Percentiles rank a stretch among this genome's conserved stretches.
Conservation (phyloP, 2,329 filamentous ascomycete genomes). For the Elsinoe perseae region DNA sequence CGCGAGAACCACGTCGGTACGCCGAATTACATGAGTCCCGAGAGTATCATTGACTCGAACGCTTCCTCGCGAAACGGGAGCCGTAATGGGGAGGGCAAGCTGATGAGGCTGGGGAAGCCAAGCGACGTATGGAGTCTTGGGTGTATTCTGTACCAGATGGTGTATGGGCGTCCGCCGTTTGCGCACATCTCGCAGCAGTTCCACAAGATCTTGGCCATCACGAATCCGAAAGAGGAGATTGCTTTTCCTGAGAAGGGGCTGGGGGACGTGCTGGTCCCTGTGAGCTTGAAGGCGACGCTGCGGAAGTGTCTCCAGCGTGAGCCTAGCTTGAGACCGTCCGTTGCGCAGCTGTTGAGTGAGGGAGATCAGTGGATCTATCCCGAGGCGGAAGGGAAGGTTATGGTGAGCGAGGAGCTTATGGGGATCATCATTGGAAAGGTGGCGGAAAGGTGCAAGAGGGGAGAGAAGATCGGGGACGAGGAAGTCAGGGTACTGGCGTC, state of each 20-base stretch:
- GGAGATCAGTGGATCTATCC: slow-evolving; percentile 53
- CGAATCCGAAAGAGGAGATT: slow-evolving; percentile 67
- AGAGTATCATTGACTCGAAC: slow-evolving; percentile 84
- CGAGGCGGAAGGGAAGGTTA: slow-evolving; percentile 41
- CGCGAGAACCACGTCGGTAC: slow-evolving; percentile 92
- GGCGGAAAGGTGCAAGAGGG: slow-evolving; percentile 50
- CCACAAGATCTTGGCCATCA: slow-evolving; percentile 77
- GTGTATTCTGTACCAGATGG: slow-evolving; percentile 96
- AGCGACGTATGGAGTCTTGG: slow-evolving; percentile 94
- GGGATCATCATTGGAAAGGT: slow-evolving; percentile 53
- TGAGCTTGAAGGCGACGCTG: slow-evolving; percentile 49
- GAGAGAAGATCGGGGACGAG: slow-evolving; percentile 46
- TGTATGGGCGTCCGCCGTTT: slow-evolving; percentile 93
- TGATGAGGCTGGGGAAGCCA: slow-evolving; percentile 89
- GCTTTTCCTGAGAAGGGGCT: slow-evolving; percentile 63
- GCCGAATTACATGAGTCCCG: slow-evolving; percentile 97
- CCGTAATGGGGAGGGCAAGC: slow-evolving; percentile 35
- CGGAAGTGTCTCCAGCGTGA: slow-evolving; percentile 53
- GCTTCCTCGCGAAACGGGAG: slow-evolving; percentile 41
- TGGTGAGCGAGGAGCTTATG: slow-evolving; percentile 51
- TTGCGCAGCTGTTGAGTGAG: slow-evolving; percentile 49
- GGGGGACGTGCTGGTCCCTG: slow-evolving; percentile 52
- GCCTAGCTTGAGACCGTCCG: slow-evolving; percentile 48
- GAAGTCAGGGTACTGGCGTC: slow-evolving; percentile 43
- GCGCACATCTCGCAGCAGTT: slow-evolving; percentile 84